phyloP scores from a whole-genome alignment of 2,329 filamentous ascomycete genomes.

The Ampelomyces quisqualis region DNA sequence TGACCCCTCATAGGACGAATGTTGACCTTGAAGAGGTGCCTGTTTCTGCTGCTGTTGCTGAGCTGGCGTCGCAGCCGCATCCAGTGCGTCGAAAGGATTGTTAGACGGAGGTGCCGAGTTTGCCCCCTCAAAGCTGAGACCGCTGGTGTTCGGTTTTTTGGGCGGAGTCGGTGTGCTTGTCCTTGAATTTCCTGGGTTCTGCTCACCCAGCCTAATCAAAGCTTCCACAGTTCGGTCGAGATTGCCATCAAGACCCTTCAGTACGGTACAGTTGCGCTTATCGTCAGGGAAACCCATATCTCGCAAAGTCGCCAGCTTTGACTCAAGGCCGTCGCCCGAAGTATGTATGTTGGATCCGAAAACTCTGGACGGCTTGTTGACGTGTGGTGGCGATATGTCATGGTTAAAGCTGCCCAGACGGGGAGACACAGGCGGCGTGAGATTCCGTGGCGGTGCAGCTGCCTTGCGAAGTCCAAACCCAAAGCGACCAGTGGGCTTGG shows the following conservation, averaged over 20 bases:
- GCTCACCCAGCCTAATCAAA: constrained; percentile 76
- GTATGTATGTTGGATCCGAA: constrained; percentile 68
- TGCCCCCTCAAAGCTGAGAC: constrained; percentile 47
- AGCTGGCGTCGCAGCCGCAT: constrained; percentile 30
- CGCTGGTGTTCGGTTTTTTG: constrained; percentile 53
- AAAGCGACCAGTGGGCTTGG: constrained; percentile 62
- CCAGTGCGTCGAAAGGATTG: constrained; percentile 51
- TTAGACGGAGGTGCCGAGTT: constrained; percentile 32
- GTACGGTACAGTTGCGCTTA: constrained; percentile 74
- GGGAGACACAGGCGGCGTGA: constrained; percentile 44
- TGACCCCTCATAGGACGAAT: constrained; percentile 23
- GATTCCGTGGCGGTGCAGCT: constrained; percentile 67
- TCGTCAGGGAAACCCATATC: constrained; percentile 93
- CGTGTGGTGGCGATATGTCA: constrained; percentile 43
- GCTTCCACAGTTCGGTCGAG: constrained; percentile 84
- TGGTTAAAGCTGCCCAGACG: constrained; percentile 36
- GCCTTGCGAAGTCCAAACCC: constrained; percentile 68
- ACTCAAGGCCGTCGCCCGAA: constrained; percentile 62
- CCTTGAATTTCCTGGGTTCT: constrained; percentile 33
- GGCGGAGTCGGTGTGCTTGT: constrained; percentile 53
- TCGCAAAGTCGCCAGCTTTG: constrained; percentile 72
- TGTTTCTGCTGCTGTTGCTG: constrained; percentile 32
- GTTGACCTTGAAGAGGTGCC: constrained; percentile 36
- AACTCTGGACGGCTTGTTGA: constrained; percentile 64
- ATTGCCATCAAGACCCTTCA: constrained; percentile 82